Evolutionary conservation across 1,139 yeast species (phyloP), one percentile per base, ranked within the genome.

Genomic region (Scheffersomyces cryptocercus): DNA sequence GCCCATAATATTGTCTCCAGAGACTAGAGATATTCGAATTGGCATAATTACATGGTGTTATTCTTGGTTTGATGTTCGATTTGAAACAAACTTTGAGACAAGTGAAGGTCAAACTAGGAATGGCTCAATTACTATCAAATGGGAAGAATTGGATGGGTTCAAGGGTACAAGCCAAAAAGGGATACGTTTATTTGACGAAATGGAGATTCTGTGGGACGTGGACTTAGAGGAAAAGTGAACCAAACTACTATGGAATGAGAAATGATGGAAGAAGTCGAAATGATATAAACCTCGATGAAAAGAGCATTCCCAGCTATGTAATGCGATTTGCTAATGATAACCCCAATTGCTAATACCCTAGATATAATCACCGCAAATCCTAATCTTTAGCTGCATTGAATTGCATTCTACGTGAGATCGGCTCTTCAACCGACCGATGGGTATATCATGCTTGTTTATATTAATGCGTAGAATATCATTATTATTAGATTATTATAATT

Each of bases 71-170:
- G 55, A 57, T 34, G 26, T 50, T 6, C 43, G 40, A 38, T 55
- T 55, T 39, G 62, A 54, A 28, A 29, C 30, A 11, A 42, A 40
- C 39, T 54, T 55, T 38, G 62, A 54, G 28, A 28, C 30, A 12
- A 14, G 37, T 7, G 15, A 29, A 13, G 37, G 3, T 14, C 7
- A 11, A 5, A 12, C 10, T 3, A 28, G 36, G 10, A 36, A 34
- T 4, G 37, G 38, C 8, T 15, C n/a, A 5, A 36, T 46, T 20
- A 33, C 35, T 2, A 36, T 49, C 5, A 33, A 46, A 5, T 85
- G 91, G 95, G 68, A 70, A 3, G 75, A 81, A 2, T 64, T 85
- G 48, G 96, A 89, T 57, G 96, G 96, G 0, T 74, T 73, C 52
- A 75, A 75, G 48, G 96, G 96, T 1, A 72, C 83, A 0, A 54